These are phyloP conservation scores for Solanum etuberosum DNA, from an alignment of 257 asterid species.

Conservation along the genomic window DNA sequence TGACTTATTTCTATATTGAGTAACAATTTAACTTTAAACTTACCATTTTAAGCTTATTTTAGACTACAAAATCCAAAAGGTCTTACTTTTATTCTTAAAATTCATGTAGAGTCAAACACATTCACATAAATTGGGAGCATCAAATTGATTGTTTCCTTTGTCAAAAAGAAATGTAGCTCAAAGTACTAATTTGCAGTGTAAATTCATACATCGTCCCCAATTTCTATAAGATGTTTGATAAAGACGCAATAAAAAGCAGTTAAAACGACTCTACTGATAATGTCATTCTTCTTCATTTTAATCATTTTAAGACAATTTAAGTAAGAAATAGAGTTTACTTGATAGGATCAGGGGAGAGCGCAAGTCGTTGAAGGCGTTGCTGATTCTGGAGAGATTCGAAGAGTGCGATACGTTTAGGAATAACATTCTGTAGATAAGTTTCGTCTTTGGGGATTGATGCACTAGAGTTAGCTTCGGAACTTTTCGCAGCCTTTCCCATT, in stretches of 20 bases:
- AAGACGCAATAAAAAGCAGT: background rate
- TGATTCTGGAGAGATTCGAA: conserved; percentile 44
- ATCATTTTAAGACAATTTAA: background rate
- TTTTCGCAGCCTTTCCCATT: conserved; percentile 43
- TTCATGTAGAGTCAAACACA: background rate
- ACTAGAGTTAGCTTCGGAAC: conserved; percentile 20
- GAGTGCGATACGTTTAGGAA: conserved; percentile 52
- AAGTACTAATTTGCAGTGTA: background rate
- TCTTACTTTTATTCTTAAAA: background rate
- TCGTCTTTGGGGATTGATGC: conserved; percentile 41
- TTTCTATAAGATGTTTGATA: background rate
- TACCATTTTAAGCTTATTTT: background rate
- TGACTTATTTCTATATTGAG: background rate
- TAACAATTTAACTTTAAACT: background rate
- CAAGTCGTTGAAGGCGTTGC: conserved; percentile 39
- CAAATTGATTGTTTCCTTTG: background rate
- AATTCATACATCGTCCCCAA: background rate
- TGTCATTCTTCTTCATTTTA: background rate
- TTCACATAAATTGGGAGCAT: background rate
- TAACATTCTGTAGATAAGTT: conserved; percentile 44
- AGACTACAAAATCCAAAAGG: background rate
- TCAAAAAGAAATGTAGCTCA: background rate
- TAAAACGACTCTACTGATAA: background rate
- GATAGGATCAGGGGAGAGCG: conserved; percentile 56
- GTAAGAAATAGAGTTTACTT: conserved; percentile 15